Conservation (phyloP, 2,329 filamentous ascomycete species). For the Hortaea sp. region DNA sequence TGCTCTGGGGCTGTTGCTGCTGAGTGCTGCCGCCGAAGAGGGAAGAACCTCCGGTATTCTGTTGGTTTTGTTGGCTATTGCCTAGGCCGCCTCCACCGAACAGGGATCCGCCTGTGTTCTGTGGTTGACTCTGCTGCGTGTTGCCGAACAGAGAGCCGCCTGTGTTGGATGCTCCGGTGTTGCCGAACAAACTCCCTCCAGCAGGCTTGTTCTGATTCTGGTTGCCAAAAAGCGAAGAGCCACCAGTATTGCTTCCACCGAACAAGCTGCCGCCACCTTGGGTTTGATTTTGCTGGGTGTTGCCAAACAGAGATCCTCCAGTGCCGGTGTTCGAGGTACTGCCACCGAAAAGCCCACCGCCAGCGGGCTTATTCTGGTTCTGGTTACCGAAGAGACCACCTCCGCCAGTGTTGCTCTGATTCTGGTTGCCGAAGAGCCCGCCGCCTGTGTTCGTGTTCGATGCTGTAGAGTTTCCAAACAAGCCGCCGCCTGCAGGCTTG, state of each 20-base stretch:
- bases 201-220: constrained; percentile 19
- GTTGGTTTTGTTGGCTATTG: constrained; percentile 31
- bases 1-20: constrained; percentile 41
- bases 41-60: constrained; percentile 32
- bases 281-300: constrained; percentile 36
- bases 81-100: constrained; percentile 34
- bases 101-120: constrained; percentile 25
- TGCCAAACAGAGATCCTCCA: constrained; percentile 36
- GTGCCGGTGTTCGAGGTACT: constrained; percentile 26
- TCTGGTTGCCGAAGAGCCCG: constrained; percentile 55
- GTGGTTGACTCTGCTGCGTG: constrained; percentile 29
- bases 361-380: constrained; percentile 34
- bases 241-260: constrained; percentile 9
- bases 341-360: constrained; percentile 38
- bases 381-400: constrained; percentile 14
- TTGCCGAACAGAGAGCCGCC: constrained; percentile 21
- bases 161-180: constrained; percentile 33
- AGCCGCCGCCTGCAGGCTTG: constrained; percentile 25
- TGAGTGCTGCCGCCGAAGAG: constrained; percentile 43
- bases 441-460: constrained; percentile 19
- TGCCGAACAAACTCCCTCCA: constrained; percentile 30
- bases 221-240: constrained; percentile 10
- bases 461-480: constrained; percentile 20
- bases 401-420: constrained; percentile 20
- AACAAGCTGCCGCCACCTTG: constrained; percentile 23